Conservation (phyloP, 805 yeast genomes). For the Candida manassasensis region DNA sequence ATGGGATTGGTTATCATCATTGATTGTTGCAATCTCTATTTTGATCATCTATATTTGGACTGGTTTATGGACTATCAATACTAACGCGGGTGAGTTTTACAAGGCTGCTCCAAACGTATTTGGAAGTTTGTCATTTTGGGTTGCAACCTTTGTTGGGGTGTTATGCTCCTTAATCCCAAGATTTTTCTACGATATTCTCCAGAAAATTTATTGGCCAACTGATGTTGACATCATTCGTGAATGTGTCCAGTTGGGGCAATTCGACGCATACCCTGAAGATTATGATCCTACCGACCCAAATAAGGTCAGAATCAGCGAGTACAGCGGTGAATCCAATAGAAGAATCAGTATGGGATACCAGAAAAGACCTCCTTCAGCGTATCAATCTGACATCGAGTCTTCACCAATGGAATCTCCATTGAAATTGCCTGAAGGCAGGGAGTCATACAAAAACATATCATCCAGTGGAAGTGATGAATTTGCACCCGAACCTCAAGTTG, state of each 20-base stretch:
- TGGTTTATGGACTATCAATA: conserved; percentile 66
- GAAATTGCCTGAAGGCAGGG: not conserved
- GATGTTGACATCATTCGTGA: conserved; percentile 75
- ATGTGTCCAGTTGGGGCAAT: conserved; percentile 63
- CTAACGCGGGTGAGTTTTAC: conserved; percentile 52
- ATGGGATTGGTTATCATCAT: conserved; percentile 74
- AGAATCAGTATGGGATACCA: conserved; percentile 14
- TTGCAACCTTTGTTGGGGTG: conserved; percentile 59
- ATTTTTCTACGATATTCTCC: conserved; percentile 53
- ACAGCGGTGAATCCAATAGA: conserved; percentile 19
- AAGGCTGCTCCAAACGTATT: conserved; percentile 62
- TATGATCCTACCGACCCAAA: conserved; percentile 82
- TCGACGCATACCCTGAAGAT: conserved; percentile 56
- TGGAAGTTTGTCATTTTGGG: conserved; percentile 64
- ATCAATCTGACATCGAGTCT: not conserved
- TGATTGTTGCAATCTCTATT: conserved; percentile 55
- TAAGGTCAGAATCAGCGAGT: conserved; percentile 48
- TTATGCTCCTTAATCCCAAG: conserved; percentile 64
- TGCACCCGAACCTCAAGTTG: not conserved
- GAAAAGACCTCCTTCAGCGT: not conserved
- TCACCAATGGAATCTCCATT: too few relatives aligned
- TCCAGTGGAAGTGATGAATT: conserved; percentile 3
- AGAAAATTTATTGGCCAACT: conserved; percentile 51
- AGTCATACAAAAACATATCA: conserved; percentile 1
- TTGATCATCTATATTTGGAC: conserved; percentile 69